These are phyloP conservation scores for Monosporascus sp. DNA, from an alignment of 2,329 filamentous ascomycete species.

Conservation along the genomic window DNA sequence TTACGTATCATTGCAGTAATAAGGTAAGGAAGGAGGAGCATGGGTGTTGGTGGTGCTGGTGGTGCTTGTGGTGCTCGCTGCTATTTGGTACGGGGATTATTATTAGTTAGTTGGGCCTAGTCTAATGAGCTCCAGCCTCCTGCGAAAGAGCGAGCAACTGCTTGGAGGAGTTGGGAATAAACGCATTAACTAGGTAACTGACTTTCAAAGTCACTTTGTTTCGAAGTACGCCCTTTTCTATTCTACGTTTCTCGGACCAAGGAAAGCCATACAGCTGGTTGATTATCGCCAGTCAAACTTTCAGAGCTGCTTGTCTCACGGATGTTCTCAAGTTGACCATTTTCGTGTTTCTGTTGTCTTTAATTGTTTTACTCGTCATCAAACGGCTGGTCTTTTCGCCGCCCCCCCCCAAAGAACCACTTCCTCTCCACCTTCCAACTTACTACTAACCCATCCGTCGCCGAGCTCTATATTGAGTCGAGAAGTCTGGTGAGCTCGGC, in stretches of 20 bases:
- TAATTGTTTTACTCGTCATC: constrained; percentile 1
- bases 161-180: constrained; percentile 1
- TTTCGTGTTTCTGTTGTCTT: not conserved
- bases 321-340: not conserved
- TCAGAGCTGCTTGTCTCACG: not conserved
- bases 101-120: not conserved
- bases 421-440: not conserved
- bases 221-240: too few relatives aligned
- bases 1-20: not conserved
- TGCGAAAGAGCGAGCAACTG: constrained; percentile 7
- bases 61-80: too few relatives aligned
- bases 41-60: not conserved
- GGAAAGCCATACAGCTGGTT: too few relatives aligned
- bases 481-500: constrained; percentile 19
- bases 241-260: too few relatives aligned
- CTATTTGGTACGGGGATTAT: constrained; percentile 5
- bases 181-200: too few relatives aligned
- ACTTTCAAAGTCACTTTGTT: too few relatives aligned
- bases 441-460: constrained; percentile 1
- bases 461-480: constrained; percentile 16
- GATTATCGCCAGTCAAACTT: not conserved
- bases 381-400: constrained; percentile 10
- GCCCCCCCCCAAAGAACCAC: constrained; percentile 4
- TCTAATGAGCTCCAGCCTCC: constrained; percentile 11
- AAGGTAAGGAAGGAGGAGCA: not conserved